phyloP scores from a whole-genome alignment of 2,329 filamentous ascomycete species.

The Colletotrichum cuscutae region DNA sequence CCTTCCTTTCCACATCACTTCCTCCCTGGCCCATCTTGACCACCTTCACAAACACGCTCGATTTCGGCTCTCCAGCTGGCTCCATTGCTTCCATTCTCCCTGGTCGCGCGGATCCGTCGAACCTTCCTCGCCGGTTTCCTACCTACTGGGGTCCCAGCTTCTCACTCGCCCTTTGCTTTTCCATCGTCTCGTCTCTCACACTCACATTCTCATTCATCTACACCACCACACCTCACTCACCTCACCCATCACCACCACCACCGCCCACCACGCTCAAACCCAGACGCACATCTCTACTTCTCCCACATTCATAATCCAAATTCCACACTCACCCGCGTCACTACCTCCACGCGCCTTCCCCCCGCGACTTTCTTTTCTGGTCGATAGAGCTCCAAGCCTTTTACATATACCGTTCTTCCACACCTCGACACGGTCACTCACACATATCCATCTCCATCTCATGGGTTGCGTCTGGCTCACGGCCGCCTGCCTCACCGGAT shows the following conservation, averaged over 20 bases:
- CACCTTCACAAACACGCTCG: conserved; percentile 33
- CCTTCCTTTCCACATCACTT: conserved; percentile 34
- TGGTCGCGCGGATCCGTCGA: conserved; percentile 23
- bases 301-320: conserved; percentile 15
- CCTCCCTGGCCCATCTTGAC: conserved; percentile 35
- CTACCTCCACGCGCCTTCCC: conserved; percentile 2
- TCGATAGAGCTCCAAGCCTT: background rate
- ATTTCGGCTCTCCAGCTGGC: conserved; percentile 1
- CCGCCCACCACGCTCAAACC: background rate
- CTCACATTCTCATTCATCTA: conserved; percentile 6
- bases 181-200: conserved; percentile 1
- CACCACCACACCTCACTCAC: background rate
- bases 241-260: background rate
- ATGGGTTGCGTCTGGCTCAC: conserved; percentile 25
- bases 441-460: conserved; percentile 16
- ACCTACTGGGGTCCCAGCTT: conserved; percentile 8
- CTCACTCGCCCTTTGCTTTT: conserved; percentile 4
- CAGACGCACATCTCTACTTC: background rate
- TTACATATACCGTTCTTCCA: background rate
- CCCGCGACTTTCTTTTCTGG: background rate
- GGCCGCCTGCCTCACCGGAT: conserved; percentile 13
- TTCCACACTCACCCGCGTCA: background rate
- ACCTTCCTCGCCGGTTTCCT: conserved; percentile 22
- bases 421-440: background rate
- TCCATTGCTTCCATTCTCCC: conserved; percentile 21